Percentiles rank a stretch among this genome's conserved stretches.
These are phyloP conservation scores for Lachancea sp. DNA, from an alignment of 805 yeast species.

Conservation along the genomic window DNA sequence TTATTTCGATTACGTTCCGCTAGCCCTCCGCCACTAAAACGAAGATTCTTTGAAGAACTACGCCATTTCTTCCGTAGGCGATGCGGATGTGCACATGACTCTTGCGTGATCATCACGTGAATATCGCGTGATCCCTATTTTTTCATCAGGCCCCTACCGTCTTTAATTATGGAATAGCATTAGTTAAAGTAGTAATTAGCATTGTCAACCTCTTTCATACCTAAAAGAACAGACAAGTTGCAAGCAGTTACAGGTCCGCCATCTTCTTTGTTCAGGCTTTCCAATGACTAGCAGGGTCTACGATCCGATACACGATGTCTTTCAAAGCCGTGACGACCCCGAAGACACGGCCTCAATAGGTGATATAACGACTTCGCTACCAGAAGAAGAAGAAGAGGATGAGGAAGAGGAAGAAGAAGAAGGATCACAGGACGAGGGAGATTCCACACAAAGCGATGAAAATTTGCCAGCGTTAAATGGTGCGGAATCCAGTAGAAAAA, in stretches of 20 bases:
- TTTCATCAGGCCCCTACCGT: too few relatives aligned
- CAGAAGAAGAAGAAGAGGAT: constrained; percentile 1
- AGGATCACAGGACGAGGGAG: constrained; percentile 10
- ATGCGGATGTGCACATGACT: too few relatives aligned
- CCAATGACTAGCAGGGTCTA: constrained; percentile 30
- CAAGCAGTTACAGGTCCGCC: too few relatives aligned
- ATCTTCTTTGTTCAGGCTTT: background rate
- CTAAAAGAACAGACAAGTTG: too few relatives aligned
- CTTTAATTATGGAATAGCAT: too few relatives aligned
- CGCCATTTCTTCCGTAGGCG: too few relatives aligned
- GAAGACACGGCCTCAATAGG: background rate
- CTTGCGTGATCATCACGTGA: too few relatives aligned
- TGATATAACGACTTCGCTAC: background rate
- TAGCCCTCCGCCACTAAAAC: too few relatives aligned
- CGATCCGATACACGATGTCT: constrained; percentile 33
- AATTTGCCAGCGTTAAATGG: constrained; percentile 5
- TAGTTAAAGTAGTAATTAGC: too few relatives aligned
- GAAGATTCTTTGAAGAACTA: too few relatives aligned
- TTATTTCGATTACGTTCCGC: too few relatives aligned
- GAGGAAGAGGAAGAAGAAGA: constrained; percentile 1
- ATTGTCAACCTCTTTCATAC: background rate
- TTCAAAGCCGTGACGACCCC: constrained; percentile 15
- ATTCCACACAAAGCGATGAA: constrained; percentile 20
- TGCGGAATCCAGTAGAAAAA: constrained; percentile 11
- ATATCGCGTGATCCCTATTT: too few relatives aligned